Conservation (phyloP, 202 grass and related monocot genomes). For the Schoenoplectus triqueter region DNA sequence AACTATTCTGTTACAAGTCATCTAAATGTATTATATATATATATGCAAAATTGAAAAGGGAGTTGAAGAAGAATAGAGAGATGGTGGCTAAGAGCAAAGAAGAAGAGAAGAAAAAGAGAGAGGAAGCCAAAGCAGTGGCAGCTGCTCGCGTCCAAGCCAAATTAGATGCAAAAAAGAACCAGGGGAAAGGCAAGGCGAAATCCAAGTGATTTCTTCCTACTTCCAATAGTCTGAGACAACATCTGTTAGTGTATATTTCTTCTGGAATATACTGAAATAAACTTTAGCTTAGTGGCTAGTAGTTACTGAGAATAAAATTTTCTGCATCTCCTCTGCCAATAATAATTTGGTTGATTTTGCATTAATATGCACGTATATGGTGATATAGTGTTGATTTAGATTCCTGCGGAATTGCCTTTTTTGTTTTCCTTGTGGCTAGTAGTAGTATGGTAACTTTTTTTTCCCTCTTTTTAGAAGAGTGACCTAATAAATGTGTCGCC, state of each 20-base stretch:
- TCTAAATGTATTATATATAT: neutral
- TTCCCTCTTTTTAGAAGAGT: neutral
- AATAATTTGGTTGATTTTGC: neutral
- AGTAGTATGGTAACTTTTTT: neutral
- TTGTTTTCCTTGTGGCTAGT: neutral
- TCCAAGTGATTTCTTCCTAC: conserved; percentile 38
- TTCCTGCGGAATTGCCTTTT: neutral
- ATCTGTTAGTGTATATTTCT: conserved; percentile 23
- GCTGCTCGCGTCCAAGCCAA: conserved; percentile 90
- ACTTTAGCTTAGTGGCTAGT: conserved; percentile 51
- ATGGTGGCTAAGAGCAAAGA: conserved; percentile 74
- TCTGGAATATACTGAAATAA: conserved; percentile 12
- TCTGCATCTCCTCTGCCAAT: neutral
- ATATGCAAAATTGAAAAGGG: conserved; percentile 40
- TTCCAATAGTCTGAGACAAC: neutral
- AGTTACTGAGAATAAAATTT: conserved; percentile 5
- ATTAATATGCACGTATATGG: neutral
- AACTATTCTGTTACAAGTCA: neutral
- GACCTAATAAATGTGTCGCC: neutral
- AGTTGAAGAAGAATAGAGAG: conserved; percentile 86
- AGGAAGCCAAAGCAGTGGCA: conserved; percentile 81
- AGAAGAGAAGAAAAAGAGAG: conserved; percentile 94
- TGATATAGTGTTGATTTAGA: neutral
- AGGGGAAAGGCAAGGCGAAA: conserved; percentile 86
- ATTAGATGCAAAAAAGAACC: conserved; percentile 89